phyloP scores from a whole-genome alignment of 257 asterid species.

The Leptodermis oblonga region DNA sequence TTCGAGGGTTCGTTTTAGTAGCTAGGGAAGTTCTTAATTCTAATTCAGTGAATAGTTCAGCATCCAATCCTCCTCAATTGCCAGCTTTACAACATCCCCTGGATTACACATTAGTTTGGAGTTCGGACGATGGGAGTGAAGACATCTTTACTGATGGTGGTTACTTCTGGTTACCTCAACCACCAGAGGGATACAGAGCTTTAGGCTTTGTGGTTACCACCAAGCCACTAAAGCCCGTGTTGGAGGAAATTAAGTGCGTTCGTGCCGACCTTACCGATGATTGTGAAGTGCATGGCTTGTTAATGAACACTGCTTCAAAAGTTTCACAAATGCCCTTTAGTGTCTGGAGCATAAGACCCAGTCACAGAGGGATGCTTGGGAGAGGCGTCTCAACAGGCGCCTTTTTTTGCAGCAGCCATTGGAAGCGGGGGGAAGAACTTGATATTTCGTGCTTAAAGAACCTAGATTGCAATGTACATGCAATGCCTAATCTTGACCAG shows the following conservation, averaged over 20 bases:
- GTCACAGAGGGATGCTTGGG: constrained; percentile 56
- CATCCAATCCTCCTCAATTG: constrained; percentile 12
- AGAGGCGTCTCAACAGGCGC: constrained; percentile 74
- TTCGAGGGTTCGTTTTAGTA: constrained; percentile 71
- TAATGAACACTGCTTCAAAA: constrained; percentile 40
- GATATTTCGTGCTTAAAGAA: constrained; percentile 71
- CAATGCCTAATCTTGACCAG: constrained; percentile 85
- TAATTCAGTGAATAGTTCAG: constrained; percentile 18
- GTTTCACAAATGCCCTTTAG: constrained; percentile 40
- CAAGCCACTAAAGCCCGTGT: constrained; percentile 55
- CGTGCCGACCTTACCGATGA: constrained; percentile 68
- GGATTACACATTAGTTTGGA: constrained; percentile 71
- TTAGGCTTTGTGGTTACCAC: constrained; percentile 67
- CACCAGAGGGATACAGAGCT: constrained; percentile 71
- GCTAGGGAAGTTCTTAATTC: constrained; percentile 43
- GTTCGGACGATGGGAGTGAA: constrained; percentile 49
- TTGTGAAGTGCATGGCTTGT: constrained; percentile 44
- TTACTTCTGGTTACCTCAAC: constrained; percentile 73
- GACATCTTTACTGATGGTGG: constrained; percentile 46
- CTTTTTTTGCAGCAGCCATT: constrained; percentile 49
- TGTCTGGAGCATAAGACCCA: constrained; percentile 62
- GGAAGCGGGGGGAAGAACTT: constrained; percentile 39
- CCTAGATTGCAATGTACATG: constrained; percentile 40
- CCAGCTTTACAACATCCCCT: constrained; percentile 61
- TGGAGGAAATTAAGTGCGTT: constrained; percentile 62